phyloP scores from a whole-genome alignment of 2,329 filamentous ascomycete species.

The Alternaria infectoria region DNA sequence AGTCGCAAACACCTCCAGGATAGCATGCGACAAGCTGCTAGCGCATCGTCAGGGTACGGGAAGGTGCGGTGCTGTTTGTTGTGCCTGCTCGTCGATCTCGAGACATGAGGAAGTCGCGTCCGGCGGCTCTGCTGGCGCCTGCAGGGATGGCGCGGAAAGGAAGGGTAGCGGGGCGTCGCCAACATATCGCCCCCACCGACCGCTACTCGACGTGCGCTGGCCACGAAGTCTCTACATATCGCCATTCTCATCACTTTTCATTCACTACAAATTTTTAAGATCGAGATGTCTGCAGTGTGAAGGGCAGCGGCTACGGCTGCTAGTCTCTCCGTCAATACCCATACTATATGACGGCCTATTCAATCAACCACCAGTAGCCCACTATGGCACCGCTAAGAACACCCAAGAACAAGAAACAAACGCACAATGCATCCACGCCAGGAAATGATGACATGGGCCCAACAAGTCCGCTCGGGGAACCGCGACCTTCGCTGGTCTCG shows the following conservation, averaged over 20 bases:
- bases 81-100: conserved; percentile 13
- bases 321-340: conserved; percentile 44
- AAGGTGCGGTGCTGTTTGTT: conserved; percentile 19
- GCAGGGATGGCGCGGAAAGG: conserved; percentile 20
- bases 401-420: conserved; percentile 48
- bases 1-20: not conserved
- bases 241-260: conserved; percentile 22
- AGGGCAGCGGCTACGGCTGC: conserved; percentile 57
- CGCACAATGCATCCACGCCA: conserved; percentile 40
- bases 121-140: conserved; percentile 17
- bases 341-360: conserved; percentile 38
- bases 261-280: conserved; percentile 18
- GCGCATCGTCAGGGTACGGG: not conserved
- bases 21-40: not conserved
- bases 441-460: conserved; percentile 28
- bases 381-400: conserved; percentile 56
- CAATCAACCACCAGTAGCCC: conserved; percentile 45
- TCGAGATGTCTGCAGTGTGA: conserved; percentile 50
- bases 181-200: conserved; percentile 30
- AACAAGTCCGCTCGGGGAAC: conserved; percentile 34
- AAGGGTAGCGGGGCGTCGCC: conserved; percentile 26
- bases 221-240: conserved; percentile 27
- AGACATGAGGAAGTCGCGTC: conserved; percentile 28
- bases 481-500: conserved; percentile 38
- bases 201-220: conserved; percentile 33